Base-by-base conservation (phyloP, 2,329 filamentous ascomycete species). In the Claviceps humidiphila region DNA sequence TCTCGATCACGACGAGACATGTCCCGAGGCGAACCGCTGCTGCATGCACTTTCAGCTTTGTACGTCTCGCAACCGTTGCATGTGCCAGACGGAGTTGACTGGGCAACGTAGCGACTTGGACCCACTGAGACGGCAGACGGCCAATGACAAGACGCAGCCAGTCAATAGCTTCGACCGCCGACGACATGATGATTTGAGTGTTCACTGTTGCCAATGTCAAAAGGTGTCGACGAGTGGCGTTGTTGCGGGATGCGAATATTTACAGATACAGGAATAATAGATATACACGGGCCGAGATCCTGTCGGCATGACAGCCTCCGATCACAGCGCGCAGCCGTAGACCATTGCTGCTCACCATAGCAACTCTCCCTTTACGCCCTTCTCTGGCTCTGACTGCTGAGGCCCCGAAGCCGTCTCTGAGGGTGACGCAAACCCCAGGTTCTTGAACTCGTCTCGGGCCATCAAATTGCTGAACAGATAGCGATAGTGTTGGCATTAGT, bases 381-480 rank as follows among this genome's bases (percentile, higher is more conserved):
- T 67, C 58, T 68, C 63, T 17, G 64, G 58, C 46, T 62, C 57
- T 53, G 43, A 42, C 54, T 42, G 51, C 47, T 49, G 48, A 45
- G 56, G 53, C 50, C 16, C 26, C 9, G 42, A 8, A 20, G 38
- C 26, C 44, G 44, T 47, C 45, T 56, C 58, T 34, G 57, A 53
- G 52, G 59, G 55, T 47, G 65, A 62, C 46, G 74, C 60, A 60
- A 95, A 93, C 0, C 93, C 93, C 42, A 98, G 73, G 64, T 98
- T 98, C 68, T 87, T 89, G 69, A 97, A 93, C 54, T 95, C 87
- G 64, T 98, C 93, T 59, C 80, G 88, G 7, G 90, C 90, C 93
- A 98, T 98, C 37, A 98, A 73, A 64, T 97, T 96, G 59, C 89
- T 89, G 37, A 22, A 13, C 22, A 44, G 11, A 30, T 20, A 50